Base-by-base conservation (phyloP, 129 eudicot genomes). In the Gnaphalium uliginosum region DNA sequence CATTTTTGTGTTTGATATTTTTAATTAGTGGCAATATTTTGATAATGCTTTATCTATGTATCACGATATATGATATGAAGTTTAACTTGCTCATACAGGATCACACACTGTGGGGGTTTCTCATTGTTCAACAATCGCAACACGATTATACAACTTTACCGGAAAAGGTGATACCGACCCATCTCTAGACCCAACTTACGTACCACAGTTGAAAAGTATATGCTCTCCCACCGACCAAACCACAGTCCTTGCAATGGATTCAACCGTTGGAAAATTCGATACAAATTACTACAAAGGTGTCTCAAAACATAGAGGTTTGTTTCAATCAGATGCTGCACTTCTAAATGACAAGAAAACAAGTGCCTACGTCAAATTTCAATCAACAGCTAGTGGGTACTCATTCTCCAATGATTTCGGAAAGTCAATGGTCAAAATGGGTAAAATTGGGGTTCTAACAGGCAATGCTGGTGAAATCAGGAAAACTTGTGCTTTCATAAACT, bases 51-150 rank as follows among this genome's bases (percentile, higher is more conserved):
- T n/a, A n/a, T n/a, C n/a, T n/a, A n/a, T n/a, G n/a, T n/a, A n/a
- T n/a, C n/a, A n/a, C n/a, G n/a, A n/a, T n/a, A n/a, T n/a, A n/a
- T n/a, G n/a, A n/a, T n/a, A n/a, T n/a, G n/a, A n/a, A n/a, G n/a
- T n/a, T n/a, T n/a, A n/a, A n/a, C n/a, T n/a, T n/a, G n/a, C 43
- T 63, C 17, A 39, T 46, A 69, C 27, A 91, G 95, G 92, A 27
- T 83, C 78, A 61, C 97, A 91, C 83, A 88, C 97, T n/a, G 79
- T 91, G 56, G 95, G 97, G 17, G 78, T 25, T 30, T 84, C 95
- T 25, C 92, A 82, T 37, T 91, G 97, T 77, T 29, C 83, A 21
- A 54, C 84, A 10, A 73, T 88, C 59, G 25, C 81, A 9, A 78
- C 43, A 59, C 85, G 95, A 1, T 59, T 88, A 56, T 88, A 90